These are phyloP conservation scores for Gossypium aridum DNA, from an alignment of 441 rosid species.

Conservation along the genomic window DNA sequence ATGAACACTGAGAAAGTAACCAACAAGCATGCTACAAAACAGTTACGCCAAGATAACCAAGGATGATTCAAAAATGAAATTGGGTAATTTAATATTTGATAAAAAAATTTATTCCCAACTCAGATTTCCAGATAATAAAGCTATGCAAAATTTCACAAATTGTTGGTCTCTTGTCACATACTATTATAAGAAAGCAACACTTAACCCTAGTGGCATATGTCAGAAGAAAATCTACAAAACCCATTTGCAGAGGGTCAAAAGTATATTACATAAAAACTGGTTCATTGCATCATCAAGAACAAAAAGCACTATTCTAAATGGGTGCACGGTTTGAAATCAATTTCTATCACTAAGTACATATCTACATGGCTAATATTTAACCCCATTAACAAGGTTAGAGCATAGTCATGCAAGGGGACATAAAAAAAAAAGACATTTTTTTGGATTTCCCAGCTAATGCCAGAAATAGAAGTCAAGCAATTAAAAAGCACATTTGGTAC, in stretches of 20 bases:
- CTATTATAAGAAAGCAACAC: not conserved
- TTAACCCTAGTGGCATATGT: not conserved
- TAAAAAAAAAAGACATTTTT: not conserved
- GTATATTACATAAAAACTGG: not conserved
- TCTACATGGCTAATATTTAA: not conserved
- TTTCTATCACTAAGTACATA: not conserved
- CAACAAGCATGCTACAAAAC: not conserved
- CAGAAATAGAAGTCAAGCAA: not conserved
- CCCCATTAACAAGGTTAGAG: not conserved
- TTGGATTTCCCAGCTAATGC: not conserved
- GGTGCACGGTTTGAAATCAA: not conserved
- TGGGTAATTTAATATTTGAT: not conserved
- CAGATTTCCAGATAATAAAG: not conserved
- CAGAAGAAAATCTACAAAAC: not conserved
- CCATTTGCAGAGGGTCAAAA: not conserved
- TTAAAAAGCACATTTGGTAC: not conserved
- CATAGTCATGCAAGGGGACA: not conserved
- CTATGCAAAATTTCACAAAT: not conserved
- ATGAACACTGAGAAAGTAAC: not conserved
- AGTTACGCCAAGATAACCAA: not conserved
- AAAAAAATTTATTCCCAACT: not conserved
- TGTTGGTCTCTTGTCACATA: not conserved
- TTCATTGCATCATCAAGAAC: not conserved
- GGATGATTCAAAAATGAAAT: not conserved
- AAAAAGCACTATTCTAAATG: not conserved